These are phyloP conservation scores for Prosopis cineraria DNA, from an alignment of 306 rosid species.

Conservation along the genomic window DNA sequence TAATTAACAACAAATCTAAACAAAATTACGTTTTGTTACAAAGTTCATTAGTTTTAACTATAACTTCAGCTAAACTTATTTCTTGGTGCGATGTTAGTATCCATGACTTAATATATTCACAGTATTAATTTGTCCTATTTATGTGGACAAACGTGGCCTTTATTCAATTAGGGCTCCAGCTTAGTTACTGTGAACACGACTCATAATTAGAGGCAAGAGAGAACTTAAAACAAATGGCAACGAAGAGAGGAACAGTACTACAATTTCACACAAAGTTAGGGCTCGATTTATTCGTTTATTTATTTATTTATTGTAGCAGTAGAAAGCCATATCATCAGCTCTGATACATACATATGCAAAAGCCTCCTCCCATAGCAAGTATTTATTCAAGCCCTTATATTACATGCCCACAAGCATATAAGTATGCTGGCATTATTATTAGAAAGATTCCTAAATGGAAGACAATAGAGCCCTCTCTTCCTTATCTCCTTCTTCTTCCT, in stretches of 20 bases:
- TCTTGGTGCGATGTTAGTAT: no score
- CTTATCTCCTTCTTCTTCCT: no score
- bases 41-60: no score
- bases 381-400: not conserved
- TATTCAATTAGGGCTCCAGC: no score
- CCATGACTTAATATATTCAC: no score
- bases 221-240: not conserved
- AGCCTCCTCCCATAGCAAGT: not conserved
- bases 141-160: no score
- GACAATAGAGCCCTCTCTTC: constrained; percentile 3
- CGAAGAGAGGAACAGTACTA: not conserved
- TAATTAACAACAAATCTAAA: no score
- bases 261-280: not conserved
- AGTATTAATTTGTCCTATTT: no score
- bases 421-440: not conserved
- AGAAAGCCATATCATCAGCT: not conserved
- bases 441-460: constrained; percentile 23
- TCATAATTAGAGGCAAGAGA: no score
- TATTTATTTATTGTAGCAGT: not conserved
- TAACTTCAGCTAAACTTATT: no score
- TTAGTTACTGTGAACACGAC: no score
- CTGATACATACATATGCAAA: not conserved
- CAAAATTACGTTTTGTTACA: no score
- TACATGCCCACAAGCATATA: not conserved
- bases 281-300: not conserved